These are phyloP conservation scores for Cantharellus anzutake DNA, from an alignment of 768 basidiomycete species.

Conservation along the genomic window DNA sequence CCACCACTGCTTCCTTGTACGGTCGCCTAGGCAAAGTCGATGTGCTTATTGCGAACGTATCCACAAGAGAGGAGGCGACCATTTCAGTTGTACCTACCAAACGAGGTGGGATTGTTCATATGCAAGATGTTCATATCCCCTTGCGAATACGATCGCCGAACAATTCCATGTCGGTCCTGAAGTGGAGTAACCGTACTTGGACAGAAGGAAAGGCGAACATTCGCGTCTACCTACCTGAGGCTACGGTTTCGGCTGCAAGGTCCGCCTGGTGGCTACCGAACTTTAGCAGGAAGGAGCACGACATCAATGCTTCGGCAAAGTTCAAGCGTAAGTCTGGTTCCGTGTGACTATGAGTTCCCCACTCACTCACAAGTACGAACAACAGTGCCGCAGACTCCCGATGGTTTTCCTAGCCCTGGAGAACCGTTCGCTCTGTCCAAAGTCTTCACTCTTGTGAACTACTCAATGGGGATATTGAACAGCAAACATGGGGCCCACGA, in stretches of 20 bases:
- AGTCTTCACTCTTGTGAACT: background rate
- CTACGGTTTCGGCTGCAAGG: background rate
- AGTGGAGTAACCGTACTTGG: too few relatives aligned
- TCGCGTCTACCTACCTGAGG: too few relatives aligned
- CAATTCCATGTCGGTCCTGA: too few relatives aligned
- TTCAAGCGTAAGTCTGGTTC: background rate
- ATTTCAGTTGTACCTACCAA: too few relatives aligned
- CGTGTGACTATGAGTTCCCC: background rate
- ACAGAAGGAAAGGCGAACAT: too few relatives aligned
- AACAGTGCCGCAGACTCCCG: background rate
- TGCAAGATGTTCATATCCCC: too few relatives aligned
- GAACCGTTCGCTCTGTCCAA: background rate
- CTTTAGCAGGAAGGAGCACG: background rate
- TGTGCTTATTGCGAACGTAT: background rate
- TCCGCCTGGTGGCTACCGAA: background rate
- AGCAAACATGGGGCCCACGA: background rate
- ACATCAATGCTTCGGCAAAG: background rate
- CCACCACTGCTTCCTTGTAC: conserved; percentile 1
- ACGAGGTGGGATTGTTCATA: too few relatives aligned
- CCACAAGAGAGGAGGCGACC: background rate
- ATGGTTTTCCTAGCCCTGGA: background rate
- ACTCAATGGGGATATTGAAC: background rate
- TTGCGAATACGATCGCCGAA: too few relatives aligned
- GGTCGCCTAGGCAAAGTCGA: background rate
- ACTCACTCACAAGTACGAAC: too few relatives aligned